Base-by-base conservation (phyloP, 306 rosid species). In the Lotus japonicus region DNA sequence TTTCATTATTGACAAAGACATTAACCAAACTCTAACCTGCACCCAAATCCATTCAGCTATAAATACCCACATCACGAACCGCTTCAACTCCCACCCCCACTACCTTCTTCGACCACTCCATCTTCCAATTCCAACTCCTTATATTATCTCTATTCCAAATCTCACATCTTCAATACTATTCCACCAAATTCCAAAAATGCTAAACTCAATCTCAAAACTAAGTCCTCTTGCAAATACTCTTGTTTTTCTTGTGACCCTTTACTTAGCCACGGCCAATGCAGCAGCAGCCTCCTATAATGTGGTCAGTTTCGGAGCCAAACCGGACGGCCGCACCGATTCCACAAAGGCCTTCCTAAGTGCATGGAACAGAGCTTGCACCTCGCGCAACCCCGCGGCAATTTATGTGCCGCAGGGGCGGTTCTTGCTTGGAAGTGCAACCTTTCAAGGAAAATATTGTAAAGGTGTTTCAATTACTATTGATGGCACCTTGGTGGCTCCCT, bases 311-410 rank as follows among this genome's bases (percentile, higher is more conserved):
- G 95, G 89, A 33, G 95, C 88, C 43, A 80, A 64, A 33, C 63
- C 84, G 0, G 66, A 77, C 43, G 88, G 87, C 2, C 28, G 48
- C 10, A 74, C 44, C 0, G 89, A 86, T 74, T 88, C 89, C 14
- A 76, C 88, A 36, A 31, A 61, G n/a, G 86, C 88, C 2, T 84
- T 88, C 39, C 56, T 76, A 0, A 55, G 46, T 4, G 84, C 83
- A 14, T 88, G 95, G 91, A 2, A 64, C 1, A 48, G 76, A 8
- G 95, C 89, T 0, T 88, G 91, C 35, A 66, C 58, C 4, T 78
- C 84, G 0, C 4, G 26, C 0, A n/a, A n/a, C 2, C 70, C 84
- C 0, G 7, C 62, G 1, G 2, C 58, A 5, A 69, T 88, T n/a
- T 55, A 35, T 15, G 79, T 88, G 8, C 91, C 89, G 0, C 71